phyloP scores from a whole-genome alignment of 2,329 filamentous ascomycete species.

The Orbilia brochopaga region DNA sequence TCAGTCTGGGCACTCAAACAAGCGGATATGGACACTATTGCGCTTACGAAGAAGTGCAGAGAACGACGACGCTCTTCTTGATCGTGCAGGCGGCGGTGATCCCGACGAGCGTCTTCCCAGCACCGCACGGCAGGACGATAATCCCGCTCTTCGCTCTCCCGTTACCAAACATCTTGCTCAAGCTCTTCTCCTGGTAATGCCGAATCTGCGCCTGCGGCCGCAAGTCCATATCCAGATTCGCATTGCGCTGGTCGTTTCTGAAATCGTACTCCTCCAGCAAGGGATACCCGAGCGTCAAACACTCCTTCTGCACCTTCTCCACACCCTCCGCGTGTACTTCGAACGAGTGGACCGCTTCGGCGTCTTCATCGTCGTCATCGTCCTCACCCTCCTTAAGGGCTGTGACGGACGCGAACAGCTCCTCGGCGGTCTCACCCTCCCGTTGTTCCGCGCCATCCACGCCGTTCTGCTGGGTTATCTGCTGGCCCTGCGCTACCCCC shows the following conservation, averaged over 20 bases:
- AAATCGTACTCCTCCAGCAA: slow-evolving; percentile 98
- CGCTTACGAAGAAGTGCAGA: slow-evolving; percentile 79
- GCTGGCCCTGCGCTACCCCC: slow-evolving; percentile 74
- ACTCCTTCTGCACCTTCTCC: slow-evolving; percentile 86
- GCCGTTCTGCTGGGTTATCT: slow-evolving; percentile 43
- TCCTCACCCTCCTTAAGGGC: slow-evolving; percentile 72
- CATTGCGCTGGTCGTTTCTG: slow-evolving; percentile 83
- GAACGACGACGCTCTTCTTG: slow-evolving; percentile 92
- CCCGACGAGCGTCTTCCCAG: slow-evolving; percentile 96
- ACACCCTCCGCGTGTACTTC: slow-evolving; percentile 83
- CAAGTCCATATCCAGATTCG: slow-evolving; percentile 91
- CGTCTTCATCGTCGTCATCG: slow-evolving; percentile 73
- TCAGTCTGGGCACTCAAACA: too few relatives aligned
- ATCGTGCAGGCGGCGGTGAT: slow-evolving; percentile 98
- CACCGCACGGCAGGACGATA: slow-evolving; percentile 94
- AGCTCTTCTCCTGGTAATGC: slow-evolving; percentile 93
- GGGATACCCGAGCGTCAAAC: slow-evolving; percentile 82
- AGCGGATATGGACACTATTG: too few relatives aligned
- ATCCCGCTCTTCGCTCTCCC: slow-evolving; percentile 96
- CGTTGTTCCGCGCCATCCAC: slow-evolving; percentile 62
- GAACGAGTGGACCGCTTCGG: slow-evolving; percentile 89
- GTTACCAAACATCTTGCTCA: slow-evolving; percentile 99
- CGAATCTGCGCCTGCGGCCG: slow-evolving; percentile 88
- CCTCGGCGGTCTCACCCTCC: slow-evolving; percentile 63
- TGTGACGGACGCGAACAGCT: slow-evolving; percentile 71